Evolutionary conservation across 1,284 basidiomycete species (phyloP), one percentile per base, ranked within the genome.

Genomic region (Moniliella sp.): DNA sequence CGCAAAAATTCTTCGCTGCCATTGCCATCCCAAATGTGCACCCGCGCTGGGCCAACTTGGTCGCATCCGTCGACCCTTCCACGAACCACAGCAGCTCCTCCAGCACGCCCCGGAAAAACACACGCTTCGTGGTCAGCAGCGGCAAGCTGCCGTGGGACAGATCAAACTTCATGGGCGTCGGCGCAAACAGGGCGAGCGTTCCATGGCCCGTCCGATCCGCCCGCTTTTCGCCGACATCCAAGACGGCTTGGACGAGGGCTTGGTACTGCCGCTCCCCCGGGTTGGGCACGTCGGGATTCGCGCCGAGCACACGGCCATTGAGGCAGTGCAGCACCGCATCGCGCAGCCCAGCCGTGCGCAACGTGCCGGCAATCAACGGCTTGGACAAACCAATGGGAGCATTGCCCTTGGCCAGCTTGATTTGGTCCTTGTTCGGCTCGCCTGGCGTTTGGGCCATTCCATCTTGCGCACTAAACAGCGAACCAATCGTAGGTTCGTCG

Each of bases 1-100:
- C 84, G 79, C 21, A 97, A 64, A 50, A 88, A 97, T 39, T 73
- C 76, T 42, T 75, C 71, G 8, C 76, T 78, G 4, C 83, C 88
- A 48, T 97, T 97, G 0, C 84, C 86, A 57, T 93, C 84, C 88
- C 91, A 97, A 48, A 97, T 97, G 57, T 81, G 78, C 40, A 97
- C 71, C n/a, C n/a, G n/a, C n/a, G n/a, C n/a, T n/a, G n/a, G n/a
- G n/a, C n/a, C n/a, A n/a, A n/a, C n/a, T n/a, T n/a, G n/a, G 67
- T 73, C 0, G 78, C 74, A 62, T 93, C 81, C 0, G 88, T 94
- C 14, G 67, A 70, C 1, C 86, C 88, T 14, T 69, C 66, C 11
- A 94, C 67, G 54, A 97, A 97, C 88, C 91, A 97, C 4, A 97
- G 69, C 0, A 97, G 72, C 55, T 97, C 88, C 58, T 93, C 84